These are phyloP conservation scores for Sisymbrium irio DNA, from an alignment of 345 rosid genomes.

Conservation along the genomic window DNA sequence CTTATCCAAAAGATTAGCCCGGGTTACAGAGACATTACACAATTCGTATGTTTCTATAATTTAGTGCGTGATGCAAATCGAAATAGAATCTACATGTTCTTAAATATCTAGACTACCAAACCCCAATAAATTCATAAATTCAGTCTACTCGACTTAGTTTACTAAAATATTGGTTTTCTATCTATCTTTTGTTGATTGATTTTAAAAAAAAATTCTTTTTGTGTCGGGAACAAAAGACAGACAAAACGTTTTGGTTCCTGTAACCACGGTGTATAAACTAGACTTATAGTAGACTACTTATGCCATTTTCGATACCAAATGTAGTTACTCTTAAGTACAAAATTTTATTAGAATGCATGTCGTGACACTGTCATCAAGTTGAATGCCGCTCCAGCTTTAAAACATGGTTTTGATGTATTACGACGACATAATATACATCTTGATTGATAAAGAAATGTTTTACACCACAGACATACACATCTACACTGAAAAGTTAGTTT, in stretches of 20 bases:
- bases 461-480: not conserved
- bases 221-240: not conserved
- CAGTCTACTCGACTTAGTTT: not conserved
- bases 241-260: not conserved
- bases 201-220: not conserved
- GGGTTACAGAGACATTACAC: not conserved
- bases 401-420: not conserved
- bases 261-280: not conserved
- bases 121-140: not conserved
- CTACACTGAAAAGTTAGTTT: constrained; percentile 10
- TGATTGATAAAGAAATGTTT: not conserved
- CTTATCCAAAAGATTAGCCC: no score
- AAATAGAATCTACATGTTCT: not conserved
- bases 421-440: not conserved
- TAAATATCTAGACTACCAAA: not conserved
- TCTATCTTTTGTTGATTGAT: not conserved
- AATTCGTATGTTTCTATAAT: not conserved
- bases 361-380: not conserved
- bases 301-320: not conserved
- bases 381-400: not conserved
- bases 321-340: not conserved
- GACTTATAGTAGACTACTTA: not conserved
- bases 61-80: not conserved
- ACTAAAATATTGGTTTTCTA: not conserved
- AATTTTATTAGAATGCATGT: not conserved